Evolutionary conservation across 2,329 filamentous ascomycete species (phyloP).

Genomic region (Fusarium transvaalense): DNA sequence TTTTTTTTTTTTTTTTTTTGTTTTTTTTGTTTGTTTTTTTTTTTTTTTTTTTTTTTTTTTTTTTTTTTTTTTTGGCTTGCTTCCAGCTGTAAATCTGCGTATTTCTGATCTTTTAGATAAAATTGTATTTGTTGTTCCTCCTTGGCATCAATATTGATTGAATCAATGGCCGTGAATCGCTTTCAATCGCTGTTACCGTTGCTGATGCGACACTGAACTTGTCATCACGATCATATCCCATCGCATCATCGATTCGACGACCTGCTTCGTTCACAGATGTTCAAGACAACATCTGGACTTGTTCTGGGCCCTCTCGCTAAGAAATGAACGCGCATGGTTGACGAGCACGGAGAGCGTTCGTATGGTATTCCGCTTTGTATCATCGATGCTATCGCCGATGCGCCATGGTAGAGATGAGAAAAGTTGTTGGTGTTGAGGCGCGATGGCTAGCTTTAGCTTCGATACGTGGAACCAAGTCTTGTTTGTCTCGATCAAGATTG

Average conservation of each 20-base stretch:
- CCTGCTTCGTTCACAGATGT: background rate
- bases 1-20: too few species aligned
- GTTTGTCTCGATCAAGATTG: constrained; percentile 19
- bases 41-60: too few species aligned
- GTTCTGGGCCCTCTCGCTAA: constrained; percentile 6
- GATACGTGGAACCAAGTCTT: constrained; percentile 30
- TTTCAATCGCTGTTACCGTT: constrained; percentile 13
- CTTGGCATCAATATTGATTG: background rate
- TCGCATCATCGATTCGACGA: constrained; percentile 10
- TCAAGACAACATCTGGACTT: background rate
- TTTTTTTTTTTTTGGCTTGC: background rate
- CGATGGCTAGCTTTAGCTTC: constrained; percentile 35
- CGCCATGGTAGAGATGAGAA: constrained; percentile 5
- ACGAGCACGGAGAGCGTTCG: background rate
- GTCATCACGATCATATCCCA: background rate
- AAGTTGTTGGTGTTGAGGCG: constrained; percentile 35
- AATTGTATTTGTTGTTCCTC: constrained; percentile 6
- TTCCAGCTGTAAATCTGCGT: background rate
- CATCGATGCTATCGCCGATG: constrained; percentile 32
- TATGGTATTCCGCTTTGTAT: constrained; percentile 9
- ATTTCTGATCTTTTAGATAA: background rate
- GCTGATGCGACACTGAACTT: constrained; percentile 4
- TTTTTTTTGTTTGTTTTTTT: too few species aligned
- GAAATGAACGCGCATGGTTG: background rate
- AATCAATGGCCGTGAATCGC: constrained; percentile 9